Conservation (phyloP, 495 filamentous ascomycete genomes). For the Neurospora intermedia region DNA sequence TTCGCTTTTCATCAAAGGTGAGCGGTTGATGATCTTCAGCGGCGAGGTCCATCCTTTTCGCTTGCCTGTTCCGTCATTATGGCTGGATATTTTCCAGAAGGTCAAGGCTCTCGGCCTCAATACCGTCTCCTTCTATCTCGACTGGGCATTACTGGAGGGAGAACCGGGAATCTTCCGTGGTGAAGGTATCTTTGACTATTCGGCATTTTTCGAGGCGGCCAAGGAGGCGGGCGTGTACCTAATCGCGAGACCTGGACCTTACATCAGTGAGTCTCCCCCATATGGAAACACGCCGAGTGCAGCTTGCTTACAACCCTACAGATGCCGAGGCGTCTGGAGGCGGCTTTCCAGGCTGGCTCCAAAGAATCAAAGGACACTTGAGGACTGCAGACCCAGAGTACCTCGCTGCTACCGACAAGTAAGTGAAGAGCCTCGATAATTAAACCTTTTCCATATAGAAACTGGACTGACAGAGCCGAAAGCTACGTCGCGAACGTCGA, state of each 20-base stretch:
- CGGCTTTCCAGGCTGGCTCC: slow-evolving; percentile 35
- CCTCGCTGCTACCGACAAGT: slow-evolving; percentile 54
- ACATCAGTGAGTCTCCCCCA: slow-evolving; percentile 14
- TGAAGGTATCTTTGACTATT: slow-evolving; percentile 57
- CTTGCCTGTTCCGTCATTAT: slow-evolving; percentile 61
- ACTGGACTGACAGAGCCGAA: not conserved
- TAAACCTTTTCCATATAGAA: not conserved
- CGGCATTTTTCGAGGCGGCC: slow-evolving; percentile 65
- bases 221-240: slow-evolving; percentile 60
- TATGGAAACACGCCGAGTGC: not conserved
- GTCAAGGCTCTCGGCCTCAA: slow-evolving; percentile 69
- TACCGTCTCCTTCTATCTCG: slow-evolving; percentile 61
- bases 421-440: slow-evolving; percentile 6
- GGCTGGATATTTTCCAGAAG: slow-evolving; percentile 70
- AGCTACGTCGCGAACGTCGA: slow-evolving; percentile 44
- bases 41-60: slow-evolving; percentile 69
- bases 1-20: slow-evolving; percentile 61
- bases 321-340: slow-evolving; percentile 49
- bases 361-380: slow-evolving; percentile 50
- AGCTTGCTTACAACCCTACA: slow-evolving; percentile 18
- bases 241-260: slow-evolving; percentile 54
- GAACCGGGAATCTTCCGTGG: slow-evolving; percentile 56
- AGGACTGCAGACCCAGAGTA: slow-evolving; percentile 50
- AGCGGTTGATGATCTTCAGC: slow-evolving; percentile 60
- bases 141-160: slow-evolving; percentile 76